Evolutionary conservation across 208 protist species (phyloP), one percentile per base, ranked within the genome.

Genomic region (Zelonia costaricensis): DNA sequence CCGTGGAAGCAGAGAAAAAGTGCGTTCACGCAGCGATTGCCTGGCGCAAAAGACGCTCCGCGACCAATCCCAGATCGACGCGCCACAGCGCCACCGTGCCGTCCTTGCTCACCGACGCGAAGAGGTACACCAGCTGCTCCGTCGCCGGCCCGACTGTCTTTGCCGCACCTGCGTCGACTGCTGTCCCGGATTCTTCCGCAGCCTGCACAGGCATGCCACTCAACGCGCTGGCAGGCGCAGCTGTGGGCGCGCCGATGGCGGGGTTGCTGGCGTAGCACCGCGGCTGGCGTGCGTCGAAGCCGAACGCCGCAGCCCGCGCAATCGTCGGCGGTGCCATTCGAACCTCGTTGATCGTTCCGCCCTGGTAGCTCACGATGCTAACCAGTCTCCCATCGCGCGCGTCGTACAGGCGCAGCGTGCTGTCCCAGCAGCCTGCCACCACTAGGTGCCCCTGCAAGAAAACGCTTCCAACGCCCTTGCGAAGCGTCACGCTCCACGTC

Each of bases 361-460:
- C 65, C 36, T 94, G 88, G 48, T 74, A 81, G 27, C 76, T 77
- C 42, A 94, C 61, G 20, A 91, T 80, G 10, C 78, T 76, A 31
- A 92, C 55, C 18, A 89, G 64, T 20, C 68, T 55, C 0, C 82
- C 86, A 23, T 78, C 72, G 18, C 68, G 69, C 15, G 49, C 72
- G 46, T 76, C 85, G 49, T 85, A 85, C 12, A 91, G 75, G 31
- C 88, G 84, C 49, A 92, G 44, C 10, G 76, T 89, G 49, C 76
- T 75, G 66, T 94, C 88, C 85, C 88, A 94, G 25, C 78, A 80
- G 5, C 85, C 88, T 6, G 82, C 44, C 7, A 94, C 55, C 35
- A 77, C 52, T 18, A 92, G 47, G 53, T 82, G 69, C 22, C 70
- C 76, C 36, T 88, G 69, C 16, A 91, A 30, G 16, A 62, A 70